Evolutionary conservation across 768 basidiomycete species (phyloP).

Genomic region (Mycena maculata): DNA sequence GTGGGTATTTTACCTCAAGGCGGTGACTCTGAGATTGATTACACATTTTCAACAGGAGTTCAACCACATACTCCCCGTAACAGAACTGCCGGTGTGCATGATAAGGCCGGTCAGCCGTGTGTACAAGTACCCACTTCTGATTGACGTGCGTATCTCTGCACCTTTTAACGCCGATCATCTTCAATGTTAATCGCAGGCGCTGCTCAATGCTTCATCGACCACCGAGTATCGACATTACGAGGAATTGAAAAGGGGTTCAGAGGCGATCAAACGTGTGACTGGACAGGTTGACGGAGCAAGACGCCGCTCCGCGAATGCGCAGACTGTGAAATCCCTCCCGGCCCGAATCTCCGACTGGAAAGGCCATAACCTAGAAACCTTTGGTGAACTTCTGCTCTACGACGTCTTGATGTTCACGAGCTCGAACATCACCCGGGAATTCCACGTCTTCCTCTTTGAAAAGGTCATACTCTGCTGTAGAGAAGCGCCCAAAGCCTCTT

Average conservation of each 20-base stretch:
- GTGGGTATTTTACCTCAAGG: conserved; percentile 61
- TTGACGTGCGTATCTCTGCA: conserved; percentile 69
- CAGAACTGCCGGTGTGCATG: conserved; percentile 93
- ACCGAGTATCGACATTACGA: conserved; percentile 75
- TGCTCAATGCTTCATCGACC: conserved; percentile 75
- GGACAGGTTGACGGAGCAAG: conserved; percentile 96
- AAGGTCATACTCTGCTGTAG: conserved; percentile 99
- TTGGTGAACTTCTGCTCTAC: conserved; percentile 94
- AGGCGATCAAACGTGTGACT: conserved; percentile 91
- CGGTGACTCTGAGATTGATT: conserved; percentile 1
- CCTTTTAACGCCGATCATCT: background rate
- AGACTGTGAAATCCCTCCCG: conserved; percentile 87
- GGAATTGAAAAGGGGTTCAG: conserved; percentile 85
- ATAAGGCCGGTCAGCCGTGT: conserved; percentile 98
- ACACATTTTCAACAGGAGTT: conserved; percentile 64
- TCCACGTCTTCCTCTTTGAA: conserved; percentile 98
- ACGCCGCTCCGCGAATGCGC: conserved; percentile 88
- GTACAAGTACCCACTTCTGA: conserved; percentile 95
- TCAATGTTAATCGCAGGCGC: conserved; percentile 64
- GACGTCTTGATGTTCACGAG: conserved; percentile 96
- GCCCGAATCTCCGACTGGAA: conserved; percentile 97
- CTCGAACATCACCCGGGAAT: conserved; percentile 94
- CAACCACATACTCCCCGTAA: conserved; percentile 86
- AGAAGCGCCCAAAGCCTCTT: conserved; percentile 72
- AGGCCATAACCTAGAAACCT: conserved; percentile 93